A percentile compares a stretch with the other conserved stretches of the same genome.
phyloP scores from a whole-genome alignment of 2,329 filamentous ascomycete genomes.

The Sphaerulina populicola region DNA sequence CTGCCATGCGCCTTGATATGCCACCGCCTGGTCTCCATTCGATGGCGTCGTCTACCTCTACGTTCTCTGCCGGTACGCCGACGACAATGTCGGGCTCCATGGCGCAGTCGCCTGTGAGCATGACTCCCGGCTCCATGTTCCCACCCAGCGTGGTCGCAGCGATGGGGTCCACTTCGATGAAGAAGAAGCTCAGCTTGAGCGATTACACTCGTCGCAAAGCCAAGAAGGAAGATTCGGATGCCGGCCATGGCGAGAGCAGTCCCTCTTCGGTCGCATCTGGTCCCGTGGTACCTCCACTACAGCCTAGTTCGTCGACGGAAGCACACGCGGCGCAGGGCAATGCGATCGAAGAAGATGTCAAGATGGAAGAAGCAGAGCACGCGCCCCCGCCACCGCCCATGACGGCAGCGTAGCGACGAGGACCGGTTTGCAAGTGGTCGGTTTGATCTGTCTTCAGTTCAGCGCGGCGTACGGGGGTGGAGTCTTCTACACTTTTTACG shows the following conservation, averaged over 20 bases:
- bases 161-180: slow-evolving; percentile 36
- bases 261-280: slow-evolving; percentile 26
- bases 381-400: slow-evolving; percentile 9
- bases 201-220: slow-evolving; percentile 43
- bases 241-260: slow-evolving; percentile 27
- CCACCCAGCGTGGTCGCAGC: slow-evolving; percentile 36
- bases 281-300: slow-evolving; percentile 21
- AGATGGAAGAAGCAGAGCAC: slow-evolving; percentile 24
- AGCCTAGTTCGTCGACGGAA: slow-evolving; percentile 23
- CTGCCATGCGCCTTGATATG: slow-evolving; percentile 30
- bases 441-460: slow-evolving; percentile 12
- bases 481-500: slow-evolving; percentile 14
- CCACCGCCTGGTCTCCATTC: slow-evolving; percentile 23
- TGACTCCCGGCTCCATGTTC: slow-evolving; percentile 24
- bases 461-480: slow-evolving; percentile 16
- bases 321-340: slow-evolving; percentile 21
- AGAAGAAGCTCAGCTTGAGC: slow-evolving; percentile 46
- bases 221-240: slow-evolving; percentile 24
- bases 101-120: slow-evolving; percentile 24
- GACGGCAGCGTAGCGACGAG: slow-evolving; percentile 9
- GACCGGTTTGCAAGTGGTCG: slow-evolving; percentile 1
- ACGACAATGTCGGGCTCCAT: slow-evolving; percentile 12
- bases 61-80: slow-evolving; percentile 11
- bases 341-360: slow-evolving; percentile 25
- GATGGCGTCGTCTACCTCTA: background rate